phyloP scores from a whole-genome alignment of 805 yeast species.

The Wickerhamiella australiensis region DNA sequence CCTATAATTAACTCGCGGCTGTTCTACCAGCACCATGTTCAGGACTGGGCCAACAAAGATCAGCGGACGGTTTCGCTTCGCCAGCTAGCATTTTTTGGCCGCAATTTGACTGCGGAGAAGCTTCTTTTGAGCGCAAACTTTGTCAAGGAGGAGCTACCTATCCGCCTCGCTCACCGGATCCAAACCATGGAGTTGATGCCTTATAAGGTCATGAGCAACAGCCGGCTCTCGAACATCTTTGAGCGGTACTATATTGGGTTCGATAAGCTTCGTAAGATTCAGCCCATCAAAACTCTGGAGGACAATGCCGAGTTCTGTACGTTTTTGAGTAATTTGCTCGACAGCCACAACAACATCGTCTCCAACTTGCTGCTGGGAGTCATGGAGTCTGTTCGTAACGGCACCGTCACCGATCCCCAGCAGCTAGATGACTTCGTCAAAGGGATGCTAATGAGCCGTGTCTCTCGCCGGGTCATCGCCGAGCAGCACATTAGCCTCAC shows the following conservation, averaged over 20 bases:
- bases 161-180: conserved; percentile 69
- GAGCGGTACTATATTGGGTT: conserved; percentile 82
- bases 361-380: conserved; percentile 93
- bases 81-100: conserved; percentile 84
- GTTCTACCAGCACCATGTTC: conserved; percentile 66
- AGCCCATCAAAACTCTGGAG: conserved; percentile 51
- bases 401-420: conserved; percentile 46
- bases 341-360: conserved; percentile 65
- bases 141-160: conserved; percentile 73
- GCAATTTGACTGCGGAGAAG: conserved; percentile 61
- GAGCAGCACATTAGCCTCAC: conserved; percentile 84
- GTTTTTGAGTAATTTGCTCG: conserved; percentile 47
- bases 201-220: conserved; percentile 71
- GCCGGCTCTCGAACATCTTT: conserved; percentile 75
- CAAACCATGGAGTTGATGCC: conserved; percentile 72
- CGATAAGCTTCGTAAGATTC: conserved; percentile 67
- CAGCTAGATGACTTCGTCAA: conserved; percentile 65
- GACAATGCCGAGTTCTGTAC: conserved; percentile 67
- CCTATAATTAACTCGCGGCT: conserved; percentile 53
- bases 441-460: conserved; percentile 68
- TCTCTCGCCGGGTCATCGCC: conserved; percentile 77
- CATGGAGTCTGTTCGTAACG: conserved; percentile 39
- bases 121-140: conserved; percentile 76
- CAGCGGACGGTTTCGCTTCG: conserved; percentile 86
- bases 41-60: conserved; percentile 47